Conservation (phyloP, 1,139 yeast species). For the Kurtzmaniella natalensis region DNA sequence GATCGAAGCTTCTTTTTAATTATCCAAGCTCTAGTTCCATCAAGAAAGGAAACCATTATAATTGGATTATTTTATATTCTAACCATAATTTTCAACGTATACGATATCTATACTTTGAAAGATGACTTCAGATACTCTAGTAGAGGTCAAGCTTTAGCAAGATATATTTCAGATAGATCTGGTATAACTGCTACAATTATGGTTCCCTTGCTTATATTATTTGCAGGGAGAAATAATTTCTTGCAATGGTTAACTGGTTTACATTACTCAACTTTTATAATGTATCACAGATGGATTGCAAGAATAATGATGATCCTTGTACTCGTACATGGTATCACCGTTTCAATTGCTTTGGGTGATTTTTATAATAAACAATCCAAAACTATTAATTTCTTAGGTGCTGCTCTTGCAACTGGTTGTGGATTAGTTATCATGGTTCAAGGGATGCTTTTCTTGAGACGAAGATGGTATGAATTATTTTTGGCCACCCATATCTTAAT, state of each 20-base stretch:
- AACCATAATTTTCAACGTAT: conserved; percentile 10
- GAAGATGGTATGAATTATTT: conserved; percentile 42
- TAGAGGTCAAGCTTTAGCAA: conserved; percentile 9
- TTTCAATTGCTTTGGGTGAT: conserved; percentile 12
- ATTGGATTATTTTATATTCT: conserved; percentile 13
- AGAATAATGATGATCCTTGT: conserved; percentile 14
- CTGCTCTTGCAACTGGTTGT: conserved; percentile 17
- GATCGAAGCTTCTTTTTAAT: conserved; percentile 16
- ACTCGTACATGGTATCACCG: conserved; percentile 18
- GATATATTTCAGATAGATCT: conserved; percentile 20
- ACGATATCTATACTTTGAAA: conserved; percentile 10
- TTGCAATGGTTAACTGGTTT: conserved; percentile 24
- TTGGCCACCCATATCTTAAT: conserved; percentile 35
- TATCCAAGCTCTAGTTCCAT: conserved; percentile 24
- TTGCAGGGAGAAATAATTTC: conserved; percentile 23
- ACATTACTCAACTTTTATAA: conserved; percentile 16
- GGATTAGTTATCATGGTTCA: conserved; percentile 29
- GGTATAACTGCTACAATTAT: conserved; percentile 18
- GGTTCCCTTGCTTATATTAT: conserved; percentile 20
- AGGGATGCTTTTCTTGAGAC: conserved; percentile 36
- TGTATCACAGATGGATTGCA: conserved; percentile 23
- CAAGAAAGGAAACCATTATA: conserved; percentile 24
- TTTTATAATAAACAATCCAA: conserved; percentile 13
- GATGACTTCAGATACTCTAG: conserved; percentile 15
- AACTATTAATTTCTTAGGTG: conserved; percentile 29